Evolutionary conservation across 495 filamentous ascomycete genomes (phyloP), one percentile per base, ranked within the genome.

Genomic region (Aspergillus conjunctus): DNA sequence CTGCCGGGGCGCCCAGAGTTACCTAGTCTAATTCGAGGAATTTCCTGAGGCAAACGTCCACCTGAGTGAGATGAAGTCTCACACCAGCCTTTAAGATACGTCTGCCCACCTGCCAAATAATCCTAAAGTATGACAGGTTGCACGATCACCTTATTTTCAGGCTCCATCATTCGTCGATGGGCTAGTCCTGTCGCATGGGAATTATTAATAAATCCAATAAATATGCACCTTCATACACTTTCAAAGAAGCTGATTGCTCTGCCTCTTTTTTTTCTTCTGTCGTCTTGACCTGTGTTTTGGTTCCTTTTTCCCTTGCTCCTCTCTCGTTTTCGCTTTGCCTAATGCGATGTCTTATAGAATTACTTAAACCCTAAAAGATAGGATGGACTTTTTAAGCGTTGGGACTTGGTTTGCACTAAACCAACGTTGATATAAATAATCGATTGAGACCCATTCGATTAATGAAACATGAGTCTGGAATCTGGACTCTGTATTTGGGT

Each of bases 111-210:
- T 48, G 44, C 44, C 44, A 21, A 22, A 11, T 48, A 22, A 22
- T 48, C 20, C 44, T 48, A n/a, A n/a, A n/a, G n/a, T 48, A 48
- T 48, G 44, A 48, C 44, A 48, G 44, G 44, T 48, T 48, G 44
- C 44, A 48, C 44, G n/a, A 48, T 48, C 44, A 17, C 9, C 10
- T 48, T 18, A 48, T 48, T 48, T 48, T 48, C 44, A 9, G 5
- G 26, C 26, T 26, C 26, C 2, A 26, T 43, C 39, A 11, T 48
- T 48, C 8, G 44, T 48, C 18, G 37, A n/a, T 41, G 44, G 21
- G 44, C 9, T 48, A 17, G n/a, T 22, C 20, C 20, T 17, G 20
- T 18, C 44, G 44, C 44, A 21, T 48, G 44, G 44, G 44, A 6
- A 48, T 9, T 48, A 48, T 48, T 48, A 48, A 48, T 48, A 48